Percentiles rank a stretch among this genome's conserved stretches.
Evolutionary conservation across 257 asterid species (phyloP).

Genomic region (Catharanthus roseus): DNA sequence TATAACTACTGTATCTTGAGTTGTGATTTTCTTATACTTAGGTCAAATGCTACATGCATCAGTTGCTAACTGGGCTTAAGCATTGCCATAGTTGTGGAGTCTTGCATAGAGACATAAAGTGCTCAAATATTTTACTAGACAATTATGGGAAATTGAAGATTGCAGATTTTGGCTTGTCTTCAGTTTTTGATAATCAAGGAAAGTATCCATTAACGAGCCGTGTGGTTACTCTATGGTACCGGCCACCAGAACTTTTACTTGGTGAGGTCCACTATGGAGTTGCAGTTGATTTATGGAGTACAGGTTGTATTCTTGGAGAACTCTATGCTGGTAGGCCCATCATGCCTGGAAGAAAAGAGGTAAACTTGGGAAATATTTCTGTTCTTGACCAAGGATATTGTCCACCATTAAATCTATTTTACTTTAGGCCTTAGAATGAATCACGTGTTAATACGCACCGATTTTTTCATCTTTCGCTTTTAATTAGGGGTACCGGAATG

Average conservation of each 20-base stretch:
- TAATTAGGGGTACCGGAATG: too few relatives aligned
- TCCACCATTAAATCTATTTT: too few relatives aligned
- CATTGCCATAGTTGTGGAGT: conserved; percentile 51
- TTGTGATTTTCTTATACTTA: too few relatives aligned
- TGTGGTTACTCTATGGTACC: conserved; percentile 63
- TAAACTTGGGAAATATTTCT: conserved; percentile 16
- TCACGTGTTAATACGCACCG: too few relatives aligned
- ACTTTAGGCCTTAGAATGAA: too few relatives aligned
- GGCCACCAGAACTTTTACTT: conserved; percentile 62
- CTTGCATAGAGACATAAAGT: conserved; percentile 57
- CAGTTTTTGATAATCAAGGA: conserved; percentile 28
- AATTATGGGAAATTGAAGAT: conserved; percentile 47
- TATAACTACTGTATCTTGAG: too few relatives aligned
- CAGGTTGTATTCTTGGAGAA: conserved; percentile 63
- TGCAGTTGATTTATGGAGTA: conserved; percentile 60
- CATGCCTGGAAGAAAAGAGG: conserved; percentile 62
- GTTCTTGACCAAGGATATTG: too few relatives aligned
- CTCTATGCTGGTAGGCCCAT: conserved; percentile 57
- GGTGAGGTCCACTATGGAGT: conserved; percentile 50
- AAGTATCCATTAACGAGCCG: conserved; percentile 43
- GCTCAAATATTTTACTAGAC: conserved; percentile 43
- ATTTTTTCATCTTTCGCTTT: too few relatives aligned
- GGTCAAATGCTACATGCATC: conserved; percentile 52
- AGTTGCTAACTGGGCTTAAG: conserved; percentile 49
- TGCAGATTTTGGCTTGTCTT: conserved; percentile 64